These are phyloP conservation scores for Magnolia kwangsiensis DNA, from an alignment of 164 flowering plant species.

Conservation along the genomic window DNA sequence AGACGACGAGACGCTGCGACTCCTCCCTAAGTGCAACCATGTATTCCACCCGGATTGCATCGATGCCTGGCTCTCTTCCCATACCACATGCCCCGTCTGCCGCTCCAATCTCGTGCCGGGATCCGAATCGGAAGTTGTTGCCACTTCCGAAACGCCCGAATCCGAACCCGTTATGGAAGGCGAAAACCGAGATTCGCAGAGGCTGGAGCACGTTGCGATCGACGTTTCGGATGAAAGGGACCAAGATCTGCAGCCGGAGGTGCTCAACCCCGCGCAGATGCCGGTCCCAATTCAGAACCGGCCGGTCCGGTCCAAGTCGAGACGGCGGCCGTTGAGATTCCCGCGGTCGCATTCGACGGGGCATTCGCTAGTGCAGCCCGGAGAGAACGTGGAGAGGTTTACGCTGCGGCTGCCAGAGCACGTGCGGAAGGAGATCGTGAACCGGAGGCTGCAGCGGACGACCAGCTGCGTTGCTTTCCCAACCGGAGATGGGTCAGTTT, in stretches of 20 bases:
- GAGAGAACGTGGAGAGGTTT: constrained; percentile 55
- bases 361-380: constrained; percentile 59
- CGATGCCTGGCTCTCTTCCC: constrained; percentile 35
- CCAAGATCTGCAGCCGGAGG: not conserved
- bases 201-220: constrained; percentile 3
- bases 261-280: not conserved
- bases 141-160: not conserved
- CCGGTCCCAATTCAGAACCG: constrained; percentile 28
- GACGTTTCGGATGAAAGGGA: not conserved
- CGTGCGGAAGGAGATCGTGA: constrained; percentile 45
- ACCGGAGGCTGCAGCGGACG: constrained; percentile 37
- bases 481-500: constrained; percentile 9
- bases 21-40: constrained; percentile 42
- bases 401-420: constrained; percentile 56
- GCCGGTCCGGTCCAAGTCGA: constrained; percentile 36
- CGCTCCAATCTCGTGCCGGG: constrained; percentile 31
- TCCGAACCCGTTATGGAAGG: constrained; percentile 9
- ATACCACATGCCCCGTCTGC: constrained; percentile 48
- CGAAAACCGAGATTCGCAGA: constrained; percentile 6
- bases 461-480: constrained; percentile 28
- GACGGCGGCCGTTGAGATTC: constrained; percentile 19
- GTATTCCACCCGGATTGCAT: constrained; percentile 45
- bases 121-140: not conserved
- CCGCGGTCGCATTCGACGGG: constrained; percentile 84
- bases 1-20: constrained; percentile 32